phyloP scores from a whole-genome alignment of 2,329 filamentous ascomycete species.

The Nemania bipapillata region DNA sequence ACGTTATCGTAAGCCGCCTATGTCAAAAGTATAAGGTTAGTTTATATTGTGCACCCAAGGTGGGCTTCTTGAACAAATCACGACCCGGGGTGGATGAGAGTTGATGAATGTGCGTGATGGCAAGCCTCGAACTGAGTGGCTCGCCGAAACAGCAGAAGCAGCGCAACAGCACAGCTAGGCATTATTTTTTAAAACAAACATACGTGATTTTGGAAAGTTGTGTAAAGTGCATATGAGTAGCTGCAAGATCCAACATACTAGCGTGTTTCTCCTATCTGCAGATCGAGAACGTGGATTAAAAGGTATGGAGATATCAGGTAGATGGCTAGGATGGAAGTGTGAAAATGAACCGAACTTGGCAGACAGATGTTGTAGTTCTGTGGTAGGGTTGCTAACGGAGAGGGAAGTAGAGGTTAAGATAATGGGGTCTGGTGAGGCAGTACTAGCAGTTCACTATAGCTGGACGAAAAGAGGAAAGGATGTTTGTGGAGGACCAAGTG shows the following conservation, averaged over 20 bases:
- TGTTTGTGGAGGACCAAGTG: too few relatives aligned
- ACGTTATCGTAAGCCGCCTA: slow-evolving; percentile 50
- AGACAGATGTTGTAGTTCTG: neutral
- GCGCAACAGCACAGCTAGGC: neutral
- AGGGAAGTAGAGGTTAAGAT: neutral
- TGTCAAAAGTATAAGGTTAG: slow-evolving; percentile 16
- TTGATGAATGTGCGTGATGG: neutral
- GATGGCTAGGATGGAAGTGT: neutral
- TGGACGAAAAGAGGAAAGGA: too few relatives aligned
- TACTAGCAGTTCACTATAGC: too few relatives aligned
- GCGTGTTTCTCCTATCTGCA: slow-evolving; percentile 18
- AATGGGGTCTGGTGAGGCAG: neutral
- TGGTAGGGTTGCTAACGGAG: too few relatives aligned
- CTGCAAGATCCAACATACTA: slow-evolving; percentile 38
- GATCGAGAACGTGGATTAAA: neutral
- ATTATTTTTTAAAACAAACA: neutral
- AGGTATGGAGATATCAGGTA: neutral
- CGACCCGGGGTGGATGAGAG: neutral
- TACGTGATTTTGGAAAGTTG: neutral
- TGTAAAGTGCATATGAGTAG: neutral
- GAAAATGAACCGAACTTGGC: neutral
- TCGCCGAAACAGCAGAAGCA: neutral
- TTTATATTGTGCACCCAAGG: neutral
- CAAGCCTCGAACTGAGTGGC: too few relatives aligned
- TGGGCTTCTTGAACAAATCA: neutral